These are phyloP conservation scores for Macadamia integrifolia DNA, from an alignment of 164 flowering plant species.

Conservation along the genomic window DNA sequence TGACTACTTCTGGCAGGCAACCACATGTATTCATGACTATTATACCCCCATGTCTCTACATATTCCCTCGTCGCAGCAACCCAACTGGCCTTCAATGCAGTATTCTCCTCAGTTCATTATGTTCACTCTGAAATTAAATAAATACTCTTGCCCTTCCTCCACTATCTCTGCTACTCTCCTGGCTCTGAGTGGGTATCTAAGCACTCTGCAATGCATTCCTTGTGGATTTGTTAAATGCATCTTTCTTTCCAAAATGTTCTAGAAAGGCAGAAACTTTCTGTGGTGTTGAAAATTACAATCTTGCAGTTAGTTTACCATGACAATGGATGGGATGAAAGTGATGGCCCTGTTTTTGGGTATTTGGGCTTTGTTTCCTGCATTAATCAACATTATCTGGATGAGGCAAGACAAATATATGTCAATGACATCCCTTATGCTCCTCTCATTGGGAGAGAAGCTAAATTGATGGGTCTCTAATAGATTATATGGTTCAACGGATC, in stretches of 20 bases:
- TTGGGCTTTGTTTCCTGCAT: constrained; percentile 9
- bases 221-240: constrained; percentile 3
- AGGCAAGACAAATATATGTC: background rate
- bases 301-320: background rate
- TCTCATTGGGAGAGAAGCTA: background rate
- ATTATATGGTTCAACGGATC: background rate
- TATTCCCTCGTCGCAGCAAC: constrained; percentile 34
- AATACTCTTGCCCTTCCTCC: constrained; percentile 35
- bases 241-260: constrained; percentile 4
- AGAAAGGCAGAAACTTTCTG: constrained; percentile 28
- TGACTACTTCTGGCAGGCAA: constrained; percentile 28
- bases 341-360: constrained; percentile 2
- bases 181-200: constrained; percentile 5
- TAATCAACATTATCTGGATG: constrained; percentile 8
- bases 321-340: constrained; percentile 5
- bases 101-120: constrained; percentile 38
- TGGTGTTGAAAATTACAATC: constrained; percentile 25
- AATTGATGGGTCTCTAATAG: background rate
- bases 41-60: constrained; percentile 33
- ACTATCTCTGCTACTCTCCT: constrained; percentile 37
- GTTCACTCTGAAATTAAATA: constrained; percentile 28
- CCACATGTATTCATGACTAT: constrained; percentile 23
- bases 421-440: background rate
- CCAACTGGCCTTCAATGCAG: constrained; percentile 38
- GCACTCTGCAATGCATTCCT: background rate